phyloP scores from a whole-genome alignment of 179 eudicot species.

The Spinacia oleracea region DNA sequence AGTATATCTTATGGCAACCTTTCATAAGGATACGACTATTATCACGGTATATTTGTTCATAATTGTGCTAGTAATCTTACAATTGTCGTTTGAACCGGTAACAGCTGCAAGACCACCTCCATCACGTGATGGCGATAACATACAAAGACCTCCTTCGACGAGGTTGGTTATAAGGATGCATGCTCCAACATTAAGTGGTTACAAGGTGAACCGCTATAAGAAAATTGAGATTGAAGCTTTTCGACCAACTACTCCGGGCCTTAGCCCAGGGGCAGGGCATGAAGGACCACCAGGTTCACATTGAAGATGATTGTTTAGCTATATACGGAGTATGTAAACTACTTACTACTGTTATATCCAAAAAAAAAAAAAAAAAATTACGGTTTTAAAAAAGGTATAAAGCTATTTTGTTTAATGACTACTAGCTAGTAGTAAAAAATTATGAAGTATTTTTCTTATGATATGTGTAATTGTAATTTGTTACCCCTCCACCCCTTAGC shows the following conservation, averaged over 20 bases:
- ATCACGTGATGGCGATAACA: background rate
- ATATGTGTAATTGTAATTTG: too few species aligned
- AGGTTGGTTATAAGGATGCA: background rate
- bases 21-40: background rate
- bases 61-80: slow-evolving; percentile 2
- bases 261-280: slow-evolving; percentile 38
- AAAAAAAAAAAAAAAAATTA: background rate
- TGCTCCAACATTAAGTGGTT: background rate
- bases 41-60: background rate
- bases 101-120: slow-evolving; percentile 9
- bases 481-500: too few species aligned
- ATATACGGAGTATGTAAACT: too few species aligned
- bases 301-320: too few species aligned
- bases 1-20: slow-evolving; percentile 1
- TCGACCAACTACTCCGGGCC: slow-evolving; percentile 36
- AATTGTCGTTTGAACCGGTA: background rate
- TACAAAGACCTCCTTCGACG: slow-evolving; percentile 1
- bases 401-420: too few species aligned
- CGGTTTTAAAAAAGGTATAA: background rate
- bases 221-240: slow-evolving; percentile 26
- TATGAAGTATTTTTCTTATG: too few species aligned
- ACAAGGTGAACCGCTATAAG: slow-evolving; percentile 19
- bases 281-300: slow-evolving; percentile 29
- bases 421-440: too few species aligned
- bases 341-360: background rate